Percentiles rank a stretch among this genome's conserved stretches.
Evolutionary conservation across 257 asterid genomes (phyloP).

Genomic region (Craterostigma plantagineum): DNA sequence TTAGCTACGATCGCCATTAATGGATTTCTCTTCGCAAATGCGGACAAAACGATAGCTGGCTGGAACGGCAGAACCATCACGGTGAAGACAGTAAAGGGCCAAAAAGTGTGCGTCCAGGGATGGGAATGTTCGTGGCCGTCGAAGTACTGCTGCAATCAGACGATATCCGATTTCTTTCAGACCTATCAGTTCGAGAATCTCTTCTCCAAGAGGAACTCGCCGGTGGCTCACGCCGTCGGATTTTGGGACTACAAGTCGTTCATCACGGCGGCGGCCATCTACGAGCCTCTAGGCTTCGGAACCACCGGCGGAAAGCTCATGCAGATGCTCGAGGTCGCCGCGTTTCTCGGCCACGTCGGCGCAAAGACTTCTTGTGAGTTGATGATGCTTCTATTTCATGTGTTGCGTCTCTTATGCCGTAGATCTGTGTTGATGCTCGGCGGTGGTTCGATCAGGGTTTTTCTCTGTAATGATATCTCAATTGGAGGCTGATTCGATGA

Average conservation of each 20-base stretch:
- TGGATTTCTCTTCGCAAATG: no score
- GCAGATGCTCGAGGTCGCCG: conserved; percentile 72
- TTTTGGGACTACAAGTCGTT: conserved; percentile 74
- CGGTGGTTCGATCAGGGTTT: no score
- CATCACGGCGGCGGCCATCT: conserved; percentile 47
- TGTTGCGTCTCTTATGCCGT: not conserved
- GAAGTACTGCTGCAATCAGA: conserved; percentile 52
- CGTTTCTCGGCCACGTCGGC: conserved; percentile 80
- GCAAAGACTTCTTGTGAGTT: conserved; percentile 63
- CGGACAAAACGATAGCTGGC: no score
- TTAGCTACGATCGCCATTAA: no score
- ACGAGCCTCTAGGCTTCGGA: conserved; percentile 72
- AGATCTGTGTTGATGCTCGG: not conserved
- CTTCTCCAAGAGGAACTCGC: conserved; percentile 57
- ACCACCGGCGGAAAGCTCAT: conserved; percentile 50
- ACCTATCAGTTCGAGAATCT: conserved; percentile 58
- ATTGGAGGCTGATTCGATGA: no score
- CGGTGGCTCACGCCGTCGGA: conserved; percentile 60
- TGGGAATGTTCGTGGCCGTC: conserved; percentile 64
- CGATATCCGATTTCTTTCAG: conserved; percentile 55
- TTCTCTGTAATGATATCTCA: no score
- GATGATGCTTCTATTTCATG: no score
- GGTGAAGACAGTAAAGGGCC: conserved; percentile 40
- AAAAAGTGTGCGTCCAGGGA: conserved; percentile 45
- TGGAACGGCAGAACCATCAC: conserved; percentile 5